A percentile compares a stretch with the other conserved stretches of the same genome.
phyloP scores from a whole-genome alignment of 306 rosid genomes.

The Oemleria cerasiformis region DNA sequence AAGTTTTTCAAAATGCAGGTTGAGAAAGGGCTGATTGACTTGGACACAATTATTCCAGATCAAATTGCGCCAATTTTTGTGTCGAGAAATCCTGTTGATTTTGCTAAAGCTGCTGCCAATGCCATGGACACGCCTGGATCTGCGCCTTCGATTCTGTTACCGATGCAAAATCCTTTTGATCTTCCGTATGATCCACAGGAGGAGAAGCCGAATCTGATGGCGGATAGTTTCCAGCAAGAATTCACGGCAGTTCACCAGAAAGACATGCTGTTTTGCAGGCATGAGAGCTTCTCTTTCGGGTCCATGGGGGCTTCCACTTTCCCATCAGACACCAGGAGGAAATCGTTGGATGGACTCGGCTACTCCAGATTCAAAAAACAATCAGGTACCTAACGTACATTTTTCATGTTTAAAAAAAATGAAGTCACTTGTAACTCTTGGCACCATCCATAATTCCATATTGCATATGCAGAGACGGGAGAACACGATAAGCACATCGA shows the following conservation, averaged over 20 bases:
- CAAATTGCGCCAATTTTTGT: conserved; percentile 49
- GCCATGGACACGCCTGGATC: conserved; percentile 64
- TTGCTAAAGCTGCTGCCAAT: conserved; percentile 22
- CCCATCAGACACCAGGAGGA: conserved; percentile 31
- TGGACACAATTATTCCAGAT: conserved; percentile 19
- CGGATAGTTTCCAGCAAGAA: conserved; percentile 61
- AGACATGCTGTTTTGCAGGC: conserved; percentile 51
- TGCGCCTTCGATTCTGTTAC: conserved; percentile 63
- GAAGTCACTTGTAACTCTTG: not conserved
- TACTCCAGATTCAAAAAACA: conserved; percentile 36
- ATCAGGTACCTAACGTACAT: conserved; percentile 27
- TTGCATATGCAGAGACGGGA: conserved; percentile 54
- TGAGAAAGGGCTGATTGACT: conserved; percentile 34
- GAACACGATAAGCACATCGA: conserved; percentile 56
- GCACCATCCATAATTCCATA: conserved; percentile 2
- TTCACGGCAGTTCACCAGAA: conserved; percentile 39
- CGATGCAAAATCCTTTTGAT: conserved; percentile 56
- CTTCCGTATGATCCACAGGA: conserved; percentile 70
- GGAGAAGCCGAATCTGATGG: conserved; percentile 60
- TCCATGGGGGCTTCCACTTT: conserved; percentile 35
- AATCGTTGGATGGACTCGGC: conserved; percentile 31
- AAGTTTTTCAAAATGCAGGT: conserved; percentile 33
- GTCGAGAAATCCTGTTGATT: conserved; percentile 25
- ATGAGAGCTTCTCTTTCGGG: conserved; percentile 62
- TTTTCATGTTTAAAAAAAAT: not conserved